These are phyloP conservation scores for Pharnaceum exiguum DNA, from an alignment of 148 eudicot genomes.

Conservation along the genomic window DNA sequence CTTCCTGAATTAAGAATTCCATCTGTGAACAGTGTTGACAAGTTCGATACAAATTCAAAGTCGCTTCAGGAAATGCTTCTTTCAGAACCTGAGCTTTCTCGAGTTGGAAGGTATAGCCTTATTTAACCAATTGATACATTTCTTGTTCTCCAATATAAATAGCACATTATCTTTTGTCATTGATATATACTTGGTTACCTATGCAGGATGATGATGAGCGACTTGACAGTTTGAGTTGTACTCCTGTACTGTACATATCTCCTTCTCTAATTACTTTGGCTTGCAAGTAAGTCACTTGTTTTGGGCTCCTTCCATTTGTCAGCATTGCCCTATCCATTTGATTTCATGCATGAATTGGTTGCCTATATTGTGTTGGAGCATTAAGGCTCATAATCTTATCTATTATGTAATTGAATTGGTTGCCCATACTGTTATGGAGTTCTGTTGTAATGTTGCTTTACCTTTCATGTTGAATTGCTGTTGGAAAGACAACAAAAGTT, in stretches of 20 bases:
- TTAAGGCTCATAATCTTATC: too few relatives aligned
- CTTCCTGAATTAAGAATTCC: neutral
- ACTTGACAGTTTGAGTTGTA: slow-evolving; percentile 14
- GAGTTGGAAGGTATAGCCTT: slow-evolving; percentile 52
- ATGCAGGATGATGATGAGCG: slow-evolving; percentile 19
- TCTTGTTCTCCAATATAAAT: neutral
- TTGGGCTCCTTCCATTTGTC: too few relatives aligned
- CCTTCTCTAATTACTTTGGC: neutral
- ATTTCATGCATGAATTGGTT: too few relatives aligned
- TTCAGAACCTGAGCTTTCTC: slow-evolving; percentile 81
- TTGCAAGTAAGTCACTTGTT: slow-evolving; percentile 12
- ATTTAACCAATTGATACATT: neutral
- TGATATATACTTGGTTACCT: neutral
- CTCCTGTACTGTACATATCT: slow-evolving; percentile 3
- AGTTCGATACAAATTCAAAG: slow-evolving; percentile 23
- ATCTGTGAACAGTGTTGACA: slow-evolving; percentile 31
- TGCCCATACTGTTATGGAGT: too few relatives aligned
- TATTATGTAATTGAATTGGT: too few relatives aligned
- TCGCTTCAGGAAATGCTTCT: slow-evolving; percentile 73
- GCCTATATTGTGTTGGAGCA: too few relatives aligned
- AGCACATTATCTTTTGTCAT: neutral
- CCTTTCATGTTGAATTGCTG: too few relatives aligned
- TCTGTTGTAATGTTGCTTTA: too few relatives aligned
- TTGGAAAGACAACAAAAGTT: too few relatives aligned
- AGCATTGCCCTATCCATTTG: too few relatives aligned